Base-by-base conservation (phyloP, 345 rosid genomes). In the Leavenworthia alabamica region DNA sequence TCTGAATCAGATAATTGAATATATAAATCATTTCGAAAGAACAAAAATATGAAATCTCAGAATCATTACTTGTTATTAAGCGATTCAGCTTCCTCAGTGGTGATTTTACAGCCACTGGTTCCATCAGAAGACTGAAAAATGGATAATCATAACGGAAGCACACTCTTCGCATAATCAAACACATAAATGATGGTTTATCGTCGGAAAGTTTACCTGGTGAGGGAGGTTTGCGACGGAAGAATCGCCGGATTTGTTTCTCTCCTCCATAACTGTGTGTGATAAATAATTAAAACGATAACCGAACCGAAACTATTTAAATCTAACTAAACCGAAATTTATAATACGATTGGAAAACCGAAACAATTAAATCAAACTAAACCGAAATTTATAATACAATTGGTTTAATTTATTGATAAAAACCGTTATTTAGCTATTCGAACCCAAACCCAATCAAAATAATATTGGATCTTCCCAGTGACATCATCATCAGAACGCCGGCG, bases 31-130 rank as follows among this genome's bases (percentile, higher is more conserved):
- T 7, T 31, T 43, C 3, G 14, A 1, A 13, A 4, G 46, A 43
- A 24, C 23, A 9, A 24, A 24, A 24, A 24, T 2, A 46, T 3
- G 11, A 27, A 80, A 75, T 66, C 11, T 10, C 39, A 3, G 4
- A 33, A 33, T 33, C 69, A 6, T 61, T 62, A 88, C 95, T 75
- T 65, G n/a, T 80, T 73, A 60, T 66, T 61, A 22, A 85, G 71
- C 67, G 83, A 70, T 62, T 81, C 83, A 56, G 66, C 74, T 76
- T 80, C 96, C 41, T 80, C 86, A 11, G 77, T 84, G 13, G 89
- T 78, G 29, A 80, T 75, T 70, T 84, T 83, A 55, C 83, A 83
- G 49, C 84, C 84, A 43, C 79, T 72, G 64, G 74, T 74, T 52
- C 70, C 79, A 83, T 83, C 80, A 5, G 79, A 78, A 32, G 86